Conservation (phyloP, 495 filamentous ascomycete genomes). For the Darksidea phi region DNA sequence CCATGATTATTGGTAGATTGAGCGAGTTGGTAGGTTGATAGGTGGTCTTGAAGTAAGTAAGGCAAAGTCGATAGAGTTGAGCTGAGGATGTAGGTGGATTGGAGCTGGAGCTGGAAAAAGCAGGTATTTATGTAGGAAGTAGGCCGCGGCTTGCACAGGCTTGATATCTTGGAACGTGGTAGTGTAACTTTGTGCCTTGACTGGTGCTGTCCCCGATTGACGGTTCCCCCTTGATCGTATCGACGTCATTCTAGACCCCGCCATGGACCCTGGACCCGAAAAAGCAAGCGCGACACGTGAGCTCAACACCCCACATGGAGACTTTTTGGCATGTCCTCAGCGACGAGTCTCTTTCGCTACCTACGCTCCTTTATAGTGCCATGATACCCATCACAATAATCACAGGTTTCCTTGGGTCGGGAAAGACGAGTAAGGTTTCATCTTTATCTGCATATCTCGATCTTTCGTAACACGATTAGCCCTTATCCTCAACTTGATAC, state of each 20-base stretch:
- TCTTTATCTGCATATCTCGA: neutral
- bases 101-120: neutral
- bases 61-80: neutral
- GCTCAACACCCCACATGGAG: slow-evolving; percentile 8
- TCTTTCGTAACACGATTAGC: slow-evolving; percentile 40
- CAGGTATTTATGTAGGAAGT: slow-evolving; percentile 20
- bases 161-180: slow-evolving; percentile 25
- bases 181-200: neutral
- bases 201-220: neutral
- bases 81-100: neutral
- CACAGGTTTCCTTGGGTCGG: slow-evolving; percentile 91
- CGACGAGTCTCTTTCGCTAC: neutral
- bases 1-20: slow-evolving; percentile 36
- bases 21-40: neutral
- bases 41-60: neutral
- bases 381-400: slow-evolving; percentile 85
- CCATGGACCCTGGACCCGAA: neutral
- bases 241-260: slow-evolving; percentile 7
- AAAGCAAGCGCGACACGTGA: slow-evolving; percentile 28
- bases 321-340: neutral
- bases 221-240: neutral
- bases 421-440: slow-evolving; percentile 33
- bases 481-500: slow-evolving; percentile 82
- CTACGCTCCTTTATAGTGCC: neutral
- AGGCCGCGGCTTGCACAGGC: neutral